A percentile compares a stretch with the other conserved stretches of the same genome.
Conservation (phyloP, 1,139 yeast species). For the Scheffersomyces segobiensis region DNA sequence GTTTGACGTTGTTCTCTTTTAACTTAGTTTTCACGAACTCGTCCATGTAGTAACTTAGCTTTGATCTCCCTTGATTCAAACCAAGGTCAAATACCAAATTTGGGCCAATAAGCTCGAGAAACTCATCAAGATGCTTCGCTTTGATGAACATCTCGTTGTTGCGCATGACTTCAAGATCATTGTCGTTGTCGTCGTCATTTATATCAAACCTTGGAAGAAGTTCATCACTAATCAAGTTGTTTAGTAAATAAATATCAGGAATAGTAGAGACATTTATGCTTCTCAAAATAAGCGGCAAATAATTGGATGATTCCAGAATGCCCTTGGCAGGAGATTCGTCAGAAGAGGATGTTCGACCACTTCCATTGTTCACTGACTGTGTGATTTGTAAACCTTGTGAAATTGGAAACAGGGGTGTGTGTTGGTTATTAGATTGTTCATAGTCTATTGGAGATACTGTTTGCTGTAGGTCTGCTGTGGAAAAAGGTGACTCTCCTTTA, state of each 20-base stretch:
- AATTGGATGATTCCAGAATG: slow-evolving; percentile 46
- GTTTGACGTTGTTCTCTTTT: not conserved
- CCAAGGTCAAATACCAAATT: slow-evolving; percentile 42
- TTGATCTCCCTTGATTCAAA: slow-evolving; percentile 17
- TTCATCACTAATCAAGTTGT: slow-evolving; percentile 21
- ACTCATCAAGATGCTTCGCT: slow-evolving; percentile 29
- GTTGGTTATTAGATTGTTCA: slow-evolving; percentile 9
- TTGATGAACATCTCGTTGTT: slow-evolving; percentile 32
- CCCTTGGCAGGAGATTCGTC: slow-evolving; percentile 2
- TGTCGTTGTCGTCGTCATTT: slow-evolving; percentile 36
- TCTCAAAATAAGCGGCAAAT: slow-evolving; percentile 63
- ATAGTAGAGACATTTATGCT: slow-evolving; percentile 61
- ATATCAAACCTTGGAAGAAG: slow-evolving; percentile 27
- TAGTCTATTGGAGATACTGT: slow-evolving; percentile 23
- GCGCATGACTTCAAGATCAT: slow-evolving; percentile 32
- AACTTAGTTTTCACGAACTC: not conserved
- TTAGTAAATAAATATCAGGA: slow-evolving; percentile 50
- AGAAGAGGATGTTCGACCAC: not conserved
- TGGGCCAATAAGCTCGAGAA: slow-evolving; percentile 34
- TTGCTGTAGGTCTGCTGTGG: slow-evolving; percentile 20
- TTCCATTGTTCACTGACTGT: slow-evolving; percentile 4
- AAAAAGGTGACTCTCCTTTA: slow-evolving; percentile 33
- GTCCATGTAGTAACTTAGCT: slow-evolving; percentile 9
- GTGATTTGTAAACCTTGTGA: slow-evolving; percentile 5
- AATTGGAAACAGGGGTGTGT: slow-evolving; percentile 2